Conservation (phyloP, 495 filamentous ascomycete species). For the Penicillium samsonianum region DNA sequence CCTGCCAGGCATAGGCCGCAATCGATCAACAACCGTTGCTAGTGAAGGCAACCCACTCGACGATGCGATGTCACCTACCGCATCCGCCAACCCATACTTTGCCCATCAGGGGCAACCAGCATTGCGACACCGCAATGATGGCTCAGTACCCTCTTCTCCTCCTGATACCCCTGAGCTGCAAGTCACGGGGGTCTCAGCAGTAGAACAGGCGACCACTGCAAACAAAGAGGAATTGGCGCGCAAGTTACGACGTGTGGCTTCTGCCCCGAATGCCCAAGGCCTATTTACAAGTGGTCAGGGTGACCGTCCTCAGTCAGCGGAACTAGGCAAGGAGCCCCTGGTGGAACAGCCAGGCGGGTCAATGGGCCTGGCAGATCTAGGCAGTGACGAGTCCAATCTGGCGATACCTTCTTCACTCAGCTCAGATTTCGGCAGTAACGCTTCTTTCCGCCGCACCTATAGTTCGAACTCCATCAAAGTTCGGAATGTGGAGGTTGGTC, state of each 20-base stretch:
- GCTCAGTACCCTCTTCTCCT: constrained; percentile 93
- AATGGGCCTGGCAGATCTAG: constrained; percentile 57
- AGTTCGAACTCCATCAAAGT: constrained; percentile 99
- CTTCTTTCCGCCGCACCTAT: constrained; percentile 90
- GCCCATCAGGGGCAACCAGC: constrained; percentile 92
- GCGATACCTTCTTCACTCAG: constrained; percentile 44
- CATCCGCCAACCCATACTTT: constrained; percentile 96
- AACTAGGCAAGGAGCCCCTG: constrained; percentile 76
- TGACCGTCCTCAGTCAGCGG: constrained; percentile 76
- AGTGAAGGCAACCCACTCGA: constrained; percentile 92
- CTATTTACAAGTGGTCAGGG: constrained; percentile 71
- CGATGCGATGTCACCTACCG: constrained; percentile 86
- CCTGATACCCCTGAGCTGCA: constrained; percentile 84
- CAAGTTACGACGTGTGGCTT: constrained; percentile 90
- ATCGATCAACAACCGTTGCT: constrained; percentile 82
- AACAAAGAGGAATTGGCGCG: constrained; percentile 92
- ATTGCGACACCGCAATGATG: constrained; percentile 90
- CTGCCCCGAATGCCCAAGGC: constrained; percentile 95
- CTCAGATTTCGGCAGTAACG: constrained; percentile 34
- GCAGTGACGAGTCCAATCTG: constrained; percentile 43
- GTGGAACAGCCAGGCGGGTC: constrained; percentile 57
- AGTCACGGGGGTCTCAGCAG: constrained; percentile 68
- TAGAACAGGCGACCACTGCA: constrained; percentile 72
- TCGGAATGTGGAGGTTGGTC: constrained; percentile 92
- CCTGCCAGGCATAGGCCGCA: constrained; percentile 74